Evolutionary conservation across 495 filamentous ascomycete species (phyloP), one percentile per base, ranked within the genome.

Genomic region (Chaetomidium leptoderma): DNA sequence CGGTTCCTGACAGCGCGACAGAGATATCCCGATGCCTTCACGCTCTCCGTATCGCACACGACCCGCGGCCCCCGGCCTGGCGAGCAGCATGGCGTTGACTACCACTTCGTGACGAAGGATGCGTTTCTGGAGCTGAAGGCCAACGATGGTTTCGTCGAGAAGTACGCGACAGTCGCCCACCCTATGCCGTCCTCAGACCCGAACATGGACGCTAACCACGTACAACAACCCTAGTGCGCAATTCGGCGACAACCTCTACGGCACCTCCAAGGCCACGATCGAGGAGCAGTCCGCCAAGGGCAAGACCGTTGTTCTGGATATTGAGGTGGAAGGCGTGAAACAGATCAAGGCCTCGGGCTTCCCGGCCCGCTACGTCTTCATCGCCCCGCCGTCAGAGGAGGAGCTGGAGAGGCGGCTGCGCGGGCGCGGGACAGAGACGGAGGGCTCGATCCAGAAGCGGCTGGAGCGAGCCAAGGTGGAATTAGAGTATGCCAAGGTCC

Each of bases 311-410:
- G 80, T 90, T 27, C 72, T 91, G 58, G 87, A 98, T 72, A 98
- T 97, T 69, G 93, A 97, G 79, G 92, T 96, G 86, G 91, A 96
- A 86, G 93, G 92, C 29, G 92, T 97, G 45, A 97, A 97, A 74
- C 93, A 97, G 76, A 89, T 98, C 57, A 89, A 89, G 68, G 80
- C 81, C 14, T 84, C 86, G 48, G 76, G 83, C 68, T 79, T 95
- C 63, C 77, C 84, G 57, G 88, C 92, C 13, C 85, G 91, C 30
- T 96, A 88, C 69, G 69, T 96, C 53, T 97, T 97, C 70, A 78
- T 97, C 55, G 81, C 86, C 33, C 92, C 93, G 2, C 92, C 88
- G 1, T 86, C 80, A 21, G 67, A 91, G 60, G 84, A 87, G 59
- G 81, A 80, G 27, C 81, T 97, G 43, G 91, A 95, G 72, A 65